Conservation (phyloP, 768 basidiomycete genomes). For the Auriscalpium microsporum region DNA sequence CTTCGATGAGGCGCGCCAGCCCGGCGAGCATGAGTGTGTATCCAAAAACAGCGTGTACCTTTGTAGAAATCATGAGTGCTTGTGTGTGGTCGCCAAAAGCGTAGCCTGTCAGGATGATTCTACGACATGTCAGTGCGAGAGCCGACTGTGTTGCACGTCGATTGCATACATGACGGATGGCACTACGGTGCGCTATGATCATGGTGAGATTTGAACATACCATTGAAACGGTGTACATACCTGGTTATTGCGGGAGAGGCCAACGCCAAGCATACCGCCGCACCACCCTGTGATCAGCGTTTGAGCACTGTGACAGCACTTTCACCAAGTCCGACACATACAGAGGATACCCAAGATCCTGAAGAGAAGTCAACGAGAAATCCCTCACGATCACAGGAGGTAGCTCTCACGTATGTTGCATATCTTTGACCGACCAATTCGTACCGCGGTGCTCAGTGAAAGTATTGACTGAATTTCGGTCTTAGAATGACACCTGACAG, state of each 20-base stretch:
- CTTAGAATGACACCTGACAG: not conserved
- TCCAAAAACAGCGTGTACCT: slow-evolving; percentile 86
- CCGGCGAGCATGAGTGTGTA: slow-evolving; percentile 80
- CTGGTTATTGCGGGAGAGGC: slow-evolving; percentile 70
- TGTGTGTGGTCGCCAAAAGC: slow-evolving; percentile 90
- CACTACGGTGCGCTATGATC: slow-evolving; percentile 59
- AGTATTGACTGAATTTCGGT: slow-evolving; percentile 57
- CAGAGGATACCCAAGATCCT: slow-evolving; percentile 71
- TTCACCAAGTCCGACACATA: slow-evolving; percentile 25
- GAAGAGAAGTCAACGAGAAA: not conserved
- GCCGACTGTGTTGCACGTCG: not conserved
- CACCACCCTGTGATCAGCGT: slow-evolving; percentile 64
- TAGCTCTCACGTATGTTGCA: slow-evolving; percentile 79
- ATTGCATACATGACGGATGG: slow-evolving; percentile 56
- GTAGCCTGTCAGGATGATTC: slow-evolving; percentile 87
- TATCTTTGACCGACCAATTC: slow-evolving; percentile 82
- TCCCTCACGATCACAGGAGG: not conserved
- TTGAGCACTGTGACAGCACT: not conserved
- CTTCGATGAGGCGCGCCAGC: slow-evolving; percentile 67
- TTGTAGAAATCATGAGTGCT: slow-evolving; percentile 71
- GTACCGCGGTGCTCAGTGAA: slow-evolving; percentile 86
- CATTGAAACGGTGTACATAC: slow-evolving; percentile 26
- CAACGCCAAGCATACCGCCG: slow-evolving; percentile 84
- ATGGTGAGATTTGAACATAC: not conserved
- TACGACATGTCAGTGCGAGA: slow-evolving; percentile 18